Evolutionary conservation across 1,284 basidiomycete genomes (phyloP).

Genomic region (Puccinia coronata): DNA sequence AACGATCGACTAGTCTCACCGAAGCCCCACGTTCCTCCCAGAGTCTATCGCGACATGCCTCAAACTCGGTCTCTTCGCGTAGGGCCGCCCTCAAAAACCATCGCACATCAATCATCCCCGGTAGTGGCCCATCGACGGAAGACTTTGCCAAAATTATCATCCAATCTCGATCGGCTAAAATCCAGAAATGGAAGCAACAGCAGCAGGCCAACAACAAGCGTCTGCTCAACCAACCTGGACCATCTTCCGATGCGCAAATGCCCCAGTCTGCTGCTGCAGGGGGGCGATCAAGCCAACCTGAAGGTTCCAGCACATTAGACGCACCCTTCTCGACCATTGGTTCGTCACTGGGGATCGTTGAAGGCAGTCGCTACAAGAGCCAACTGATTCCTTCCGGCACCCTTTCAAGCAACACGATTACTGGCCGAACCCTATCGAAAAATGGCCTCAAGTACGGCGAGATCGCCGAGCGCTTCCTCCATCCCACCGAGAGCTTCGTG

Average conservation of each 20-base stretch:
- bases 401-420: background rate
- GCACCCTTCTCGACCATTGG: background rate
- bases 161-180: slow-evolving; percentile 63
- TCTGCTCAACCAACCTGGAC: background rate
- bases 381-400: background rate
- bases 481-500: background rate
- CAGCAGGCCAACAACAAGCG: slow-evolving; percentile 19
- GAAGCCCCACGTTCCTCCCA: slow-evolving; percentile 1
- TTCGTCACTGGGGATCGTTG: slow-evolving; percentile 28
- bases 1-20: slow-evolving; percentile 50
- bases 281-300: background rate
- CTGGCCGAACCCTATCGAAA: slow-evolving; percentile 2
- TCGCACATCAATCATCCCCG: slow-evolving; percentile 46
- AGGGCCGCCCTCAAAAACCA: slow-evolving; percentile 31
- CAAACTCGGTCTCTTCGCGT: slow-evolving; percentile 39
- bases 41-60: slow-evolving; percentile 21
- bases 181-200: slow-evolving; percentile 62
- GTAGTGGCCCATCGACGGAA: slow-evolving; percentile 58
- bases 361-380: slow-evolving; percentile 16
- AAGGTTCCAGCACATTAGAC: background rate
- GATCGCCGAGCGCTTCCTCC: slow-evolving; percentile 22
- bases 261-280: background rate
- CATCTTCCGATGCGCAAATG: background rate
- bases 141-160: slow-evolving; percentile 65
- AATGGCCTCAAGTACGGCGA: background rate